phyloP scores from a whole-genome alignment of 2,329 filamentous ascomycete species.

The Emmonsia crescens region DNA sequence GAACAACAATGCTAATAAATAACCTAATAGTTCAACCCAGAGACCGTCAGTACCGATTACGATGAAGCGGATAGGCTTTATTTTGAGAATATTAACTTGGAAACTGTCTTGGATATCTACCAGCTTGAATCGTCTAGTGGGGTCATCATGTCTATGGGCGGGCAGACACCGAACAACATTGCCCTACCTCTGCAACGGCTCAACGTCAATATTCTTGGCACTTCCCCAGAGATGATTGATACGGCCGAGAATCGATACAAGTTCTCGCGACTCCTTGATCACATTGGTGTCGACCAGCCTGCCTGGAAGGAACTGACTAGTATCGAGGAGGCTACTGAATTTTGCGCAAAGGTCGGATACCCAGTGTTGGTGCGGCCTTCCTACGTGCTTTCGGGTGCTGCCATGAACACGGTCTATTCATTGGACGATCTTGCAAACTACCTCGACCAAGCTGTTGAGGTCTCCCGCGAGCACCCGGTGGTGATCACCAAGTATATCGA shows the following conservation, averaged over 20 bases:
- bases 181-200: constrained; percentile 77
- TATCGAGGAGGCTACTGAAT: constrained; percentile 76
- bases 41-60: constrained; percentile 83
- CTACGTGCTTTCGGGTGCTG: constrained; percentile 91
- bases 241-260: constrained; percentile 96
- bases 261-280: constrained; percentile 95
- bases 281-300: constrained; percentile 89
- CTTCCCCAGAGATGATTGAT: constrained; percentile 98
- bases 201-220: constrained; percentile 87
- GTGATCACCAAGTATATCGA: constrained; percentile 99
- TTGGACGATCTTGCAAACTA: constrained; percentile 84
- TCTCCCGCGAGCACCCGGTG: constrained; percentile 89
- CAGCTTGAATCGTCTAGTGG: constrained; percentile 72
- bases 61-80: constrained; percentile 91
- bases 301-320: constrained; percentile 97
- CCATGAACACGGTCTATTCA: constrained; percentile 99
- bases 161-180: constrained; percentile 97
- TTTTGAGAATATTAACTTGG: constrained; percentile 89
- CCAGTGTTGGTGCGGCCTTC: constrained; percentile 92
- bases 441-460: constrained; percentile 79
- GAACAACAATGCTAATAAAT: constrained; percentile 4
- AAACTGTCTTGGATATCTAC: constrained; percentile 89
- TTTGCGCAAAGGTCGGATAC: constrained; percentile 82
- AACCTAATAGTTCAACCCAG: constrained; percentile 56
- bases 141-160: constrained; percentile 90